Evolutionary conservation across 208 protist genomes (phyloP), one percentile per base, ranked within the genome.

Genomic region (Leishmania gerbilli): DNA sequence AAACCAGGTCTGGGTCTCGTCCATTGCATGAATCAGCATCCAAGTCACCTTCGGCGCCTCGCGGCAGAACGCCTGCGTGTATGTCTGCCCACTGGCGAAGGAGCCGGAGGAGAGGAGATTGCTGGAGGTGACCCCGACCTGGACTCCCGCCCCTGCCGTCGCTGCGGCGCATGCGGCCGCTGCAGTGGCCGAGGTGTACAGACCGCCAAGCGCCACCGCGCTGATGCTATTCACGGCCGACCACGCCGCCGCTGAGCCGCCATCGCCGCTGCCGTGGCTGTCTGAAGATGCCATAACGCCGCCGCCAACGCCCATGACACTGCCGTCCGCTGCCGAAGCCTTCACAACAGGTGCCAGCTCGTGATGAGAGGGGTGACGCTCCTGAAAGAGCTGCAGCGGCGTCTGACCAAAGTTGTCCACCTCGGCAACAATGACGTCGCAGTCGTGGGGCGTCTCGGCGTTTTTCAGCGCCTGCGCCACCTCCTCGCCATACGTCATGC

Each of bases 321-420:
- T 37, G 27, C 69, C 69, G 27, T 55, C 45, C 60, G 67, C 45
- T 76, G 56, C 1, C n/a, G 71, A 11, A 49, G 68, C 69, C 78
- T 72, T 69, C 74, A 84, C 74, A 19, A 88, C 85, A 19, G 91
- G 92, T 65, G 88, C 86, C 47, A 96, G 88, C 65, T 97, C 94
- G 31, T 83, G 71, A 47, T 92, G 92, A 74, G 89, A 86, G 40
- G 98, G 98, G 84, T 99, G 99, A 11, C 93, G 91, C 55, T 92
- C 86, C 69, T 84, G 87, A 85, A 99, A 99, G 19, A 99, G 88
- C 90, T 99, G 97, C 71, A 79, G 78, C 42, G 99, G 98, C 0
- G 93, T 99, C 88, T 99, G 99, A 19, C 99, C 99, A 95, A 99
- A 99, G 84, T 99, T 99, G 74, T 95, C 93, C 42, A 99, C 99